Base-by-base conservation (phyloP, 2,329 filamentous ascomycete species). In the Venturia effusa region DNA sequence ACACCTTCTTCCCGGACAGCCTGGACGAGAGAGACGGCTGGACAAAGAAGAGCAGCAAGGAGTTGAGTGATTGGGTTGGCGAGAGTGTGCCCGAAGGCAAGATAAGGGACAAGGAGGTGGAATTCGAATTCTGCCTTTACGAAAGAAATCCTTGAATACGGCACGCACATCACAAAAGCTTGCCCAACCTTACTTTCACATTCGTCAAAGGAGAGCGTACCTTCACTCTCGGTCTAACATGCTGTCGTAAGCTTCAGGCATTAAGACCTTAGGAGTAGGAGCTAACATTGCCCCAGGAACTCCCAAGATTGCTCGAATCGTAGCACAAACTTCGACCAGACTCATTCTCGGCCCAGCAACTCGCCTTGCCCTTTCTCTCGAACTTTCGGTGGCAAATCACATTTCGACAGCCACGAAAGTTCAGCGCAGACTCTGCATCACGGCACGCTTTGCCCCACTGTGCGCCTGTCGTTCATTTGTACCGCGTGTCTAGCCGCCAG, bases 61-160 rank as follows among this genome's bases (percentile, higher is more conserved):
- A 83, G 68, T 71, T 91, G 69, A 79, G 83, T 70, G 74, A 69
- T 8, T 92, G 86, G 81, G 83, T 84, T 1, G 89, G 88, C 0
- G 87, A 92, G 74, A 78, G 80, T 32, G 79, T 86, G 11, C 76
- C 80, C 0, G 81, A 78, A 51, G 84, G 80, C 0, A 72, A 80
- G 40, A 80, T 86, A 69, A 81, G 82, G 68, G 89, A 93, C 75
- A 82, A 81, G 19, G 85, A 81, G 7, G 84, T 83, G 5, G 74
- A 75, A 71, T 92, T 90, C 74, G 82, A 87, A 73, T 90, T 89
- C 76, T 83, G 89, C 74, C 83, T 91, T 83, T 91, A 86, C 85
- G 85, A 88, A 83, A 54, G 55, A 13, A 34, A 22, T 19, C 24
- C 60, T 17, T 51, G 40, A 41, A 32, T 24, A n/a, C 4, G 37